A percentile compares a stretch with the other conserved stretches of the same genome.
Conservation (phyloP, 2,329 filamentous ascomycete genomes). For the Ophiosphaerella narmari region DNA sequence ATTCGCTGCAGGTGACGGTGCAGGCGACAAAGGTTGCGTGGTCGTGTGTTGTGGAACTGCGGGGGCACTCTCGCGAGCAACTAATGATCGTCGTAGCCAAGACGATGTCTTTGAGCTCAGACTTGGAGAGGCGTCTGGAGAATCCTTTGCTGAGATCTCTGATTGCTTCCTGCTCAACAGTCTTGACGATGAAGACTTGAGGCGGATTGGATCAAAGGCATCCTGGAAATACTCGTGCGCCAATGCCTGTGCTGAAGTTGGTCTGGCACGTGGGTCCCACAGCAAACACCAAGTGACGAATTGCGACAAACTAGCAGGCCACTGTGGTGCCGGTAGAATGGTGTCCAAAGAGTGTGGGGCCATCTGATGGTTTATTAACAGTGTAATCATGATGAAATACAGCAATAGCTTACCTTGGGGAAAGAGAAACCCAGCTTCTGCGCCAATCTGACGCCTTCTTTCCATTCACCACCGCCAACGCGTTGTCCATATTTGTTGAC, state of each 20-base stretch:
- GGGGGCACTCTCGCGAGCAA: conserved; percentile 73
- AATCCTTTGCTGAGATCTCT: conserved; percentile 69
- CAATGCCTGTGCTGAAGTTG: conserved; percentile 91
- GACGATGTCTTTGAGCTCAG: conserved; percentile 79
- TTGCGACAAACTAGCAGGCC: conserved; percentile 83
- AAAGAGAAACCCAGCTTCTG: conserved; percentile 98
- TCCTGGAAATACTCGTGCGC: conserved; percentile 94
- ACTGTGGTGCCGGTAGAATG: conserved; percentile 86
- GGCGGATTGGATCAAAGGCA: conserved; percentile 86
- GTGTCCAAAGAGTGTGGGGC: conserved; percentile 96
- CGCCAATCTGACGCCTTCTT: conserved; percentile 87
- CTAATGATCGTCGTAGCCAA: conserved; percentile 95
- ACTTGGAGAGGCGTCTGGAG: conserved; percentile 60
- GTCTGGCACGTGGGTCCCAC: conserved; percentile 94
- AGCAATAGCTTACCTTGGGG: conserved; percentile 65
- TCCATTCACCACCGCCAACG: conserved; percentile 96
- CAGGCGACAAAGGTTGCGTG: conserved; percentile 48
- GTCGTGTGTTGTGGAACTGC: conserved; percentile 55
- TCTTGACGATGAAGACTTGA: conserved; percentile 86
- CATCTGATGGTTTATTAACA: conserved; percentile 67
- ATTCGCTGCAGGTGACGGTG: conserved; percentile 49
- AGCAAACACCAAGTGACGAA: conserved; percentile 99
- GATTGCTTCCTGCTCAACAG: conserved; percentile 90
- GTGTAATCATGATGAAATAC: background rate
- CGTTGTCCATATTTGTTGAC: conserved; percentile 86